Evolutionary conservation across 2,329 filamentous ascomycete species (phyloP).

Genomic region (Curvularia spicifera): DNA sequence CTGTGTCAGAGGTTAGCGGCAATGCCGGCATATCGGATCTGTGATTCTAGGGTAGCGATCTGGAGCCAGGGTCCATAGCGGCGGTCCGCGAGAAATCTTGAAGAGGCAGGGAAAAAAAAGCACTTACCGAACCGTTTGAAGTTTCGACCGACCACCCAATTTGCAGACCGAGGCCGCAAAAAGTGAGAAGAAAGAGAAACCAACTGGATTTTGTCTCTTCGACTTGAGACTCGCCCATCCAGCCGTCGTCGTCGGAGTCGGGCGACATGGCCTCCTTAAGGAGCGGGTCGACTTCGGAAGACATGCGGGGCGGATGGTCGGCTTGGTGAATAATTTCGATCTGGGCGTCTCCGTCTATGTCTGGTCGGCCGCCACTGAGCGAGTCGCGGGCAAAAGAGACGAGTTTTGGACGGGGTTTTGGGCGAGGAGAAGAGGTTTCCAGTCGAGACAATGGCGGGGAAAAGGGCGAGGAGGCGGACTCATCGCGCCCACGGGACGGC

Average conservation of each 20-base stretch:
- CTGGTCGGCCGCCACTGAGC: slow-evolving; percentile 26
- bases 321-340: slow-evolving; percentile 44
- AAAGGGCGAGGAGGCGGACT: slow-evolving; percentile 23
- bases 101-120: neutral
- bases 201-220: slow-evolving; percentile 78
- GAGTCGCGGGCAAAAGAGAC: slow-evolving; percentile 46
- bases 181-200: slow-evolving; percentile 85
- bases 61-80: slow-evolving; percentile 14
- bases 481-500: slow-evolving; percentile 13
- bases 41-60: neutral
- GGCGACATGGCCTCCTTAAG: slow-evolving; percentile 46
- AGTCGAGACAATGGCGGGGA: slow-evolving; percentile 25
- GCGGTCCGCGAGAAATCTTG: neutral
- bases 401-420: slow-evolving; percentile 39
- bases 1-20: slow-evolving; percentile 29
- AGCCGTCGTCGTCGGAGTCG: slow-evolving; percentile 44
- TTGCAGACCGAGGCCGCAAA: slow-evolving; percentile 86
- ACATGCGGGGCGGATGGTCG: slow-evolving; percentile 43
- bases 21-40: neutral
- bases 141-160: slow-evolving; percentile 96
- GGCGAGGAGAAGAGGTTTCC: slow-evolving; percentile 24
- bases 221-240: slow-evolving; percentile 54
- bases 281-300: slow-evolving; percentile 41
- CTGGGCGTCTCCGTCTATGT: slow-evolving; percentile 24
- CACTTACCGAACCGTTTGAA: slow-evolving; percentile 79